phyloP scores from a whole-genome alignment of 768 basidiomycete genomes.

The Trametes punicea region DNA sequence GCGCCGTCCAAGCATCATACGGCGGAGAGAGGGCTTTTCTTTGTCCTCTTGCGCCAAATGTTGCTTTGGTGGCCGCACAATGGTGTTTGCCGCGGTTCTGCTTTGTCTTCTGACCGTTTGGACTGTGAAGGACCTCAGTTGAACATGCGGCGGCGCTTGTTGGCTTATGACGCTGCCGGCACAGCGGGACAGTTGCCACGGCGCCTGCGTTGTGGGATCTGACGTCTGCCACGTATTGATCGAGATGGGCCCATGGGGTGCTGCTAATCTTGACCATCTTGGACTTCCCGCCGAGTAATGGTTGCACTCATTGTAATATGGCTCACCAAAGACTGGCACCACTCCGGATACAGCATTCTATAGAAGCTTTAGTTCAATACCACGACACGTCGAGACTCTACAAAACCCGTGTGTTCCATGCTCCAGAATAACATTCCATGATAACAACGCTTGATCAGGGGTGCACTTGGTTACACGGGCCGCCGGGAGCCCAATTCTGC shows the following conservation, averaged over 20 bases:
- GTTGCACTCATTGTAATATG: no score
- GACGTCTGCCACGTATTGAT: constrained; percentile 8
- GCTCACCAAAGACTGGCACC: neutral
- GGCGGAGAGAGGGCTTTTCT: neutral
- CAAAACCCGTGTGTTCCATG: no score
- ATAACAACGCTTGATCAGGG: no score
- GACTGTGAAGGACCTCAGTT: no score
- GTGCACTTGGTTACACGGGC: no score
- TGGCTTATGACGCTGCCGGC: neutral
- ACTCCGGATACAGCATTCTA: neutral
- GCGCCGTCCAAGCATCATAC: constrained; percentile 4
- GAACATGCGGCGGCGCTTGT: neutral
- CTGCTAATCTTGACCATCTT: neutral
- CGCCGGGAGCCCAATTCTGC: no score
- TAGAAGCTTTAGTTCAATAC: no score
- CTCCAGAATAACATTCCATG: no score
- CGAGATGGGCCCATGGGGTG: neutral
- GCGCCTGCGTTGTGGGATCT: neutral
- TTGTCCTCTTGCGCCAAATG: neutral
- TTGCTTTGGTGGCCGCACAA: neutral
- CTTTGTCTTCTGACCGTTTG: neutral
- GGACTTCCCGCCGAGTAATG: neutral
- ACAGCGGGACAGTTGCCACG: neutral
- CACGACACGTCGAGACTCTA: no score
- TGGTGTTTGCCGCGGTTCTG: neutral